Evolutionary conservation across 257 asterid genomes (phyloP).

Genomic region (Henckelia pumila): DNA sequence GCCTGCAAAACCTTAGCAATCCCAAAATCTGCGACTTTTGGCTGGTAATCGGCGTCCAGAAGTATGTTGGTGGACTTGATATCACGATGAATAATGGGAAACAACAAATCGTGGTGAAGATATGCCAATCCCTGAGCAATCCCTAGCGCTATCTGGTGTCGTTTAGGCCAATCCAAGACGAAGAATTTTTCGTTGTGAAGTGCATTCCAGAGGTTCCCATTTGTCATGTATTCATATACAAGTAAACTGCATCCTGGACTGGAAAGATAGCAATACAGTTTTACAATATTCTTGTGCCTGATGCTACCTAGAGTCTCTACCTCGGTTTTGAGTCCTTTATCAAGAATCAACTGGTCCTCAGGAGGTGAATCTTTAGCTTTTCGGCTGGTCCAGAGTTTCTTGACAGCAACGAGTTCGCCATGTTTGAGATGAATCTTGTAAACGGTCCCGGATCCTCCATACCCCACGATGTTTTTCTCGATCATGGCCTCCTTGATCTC

Average conservation of each 20-base stretch:
- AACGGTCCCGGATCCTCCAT: slow-evolving; percentile 92
- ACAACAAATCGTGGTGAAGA: slow-evolving; percentile 79
- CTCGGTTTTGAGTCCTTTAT: slow-evolving; percentile 73
- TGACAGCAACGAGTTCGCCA: slow-evolving; percentile 73
- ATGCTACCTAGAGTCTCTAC: slow-evolving; percentile 89
- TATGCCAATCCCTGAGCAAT: slow-evolving; percentile 88
- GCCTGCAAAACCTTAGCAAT: slow-evolving; percentile 87
- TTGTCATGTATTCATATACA: slow-evolving; percentile 83
- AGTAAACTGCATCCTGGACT: slow-evolving; percentile 62
- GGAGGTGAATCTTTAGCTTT: slow-evolving; percentile 43
- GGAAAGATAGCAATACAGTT: slow-evolving; percentile 73
- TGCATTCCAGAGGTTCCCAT: slow-evolving; percentile 89
- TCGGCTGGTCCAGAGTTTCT: slow-evolving; percentile 73
- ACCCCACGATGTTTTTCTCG: slow-evolving; percentile 90
- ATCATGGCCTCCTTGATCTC: slow-evolving; percentile 78
- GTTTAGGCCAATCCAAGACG: slow-evolving; percentile 69
- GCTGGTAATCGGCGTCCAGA: slow-evolving; percentile 63
- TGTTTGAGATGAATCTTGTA: slow-evolving; percentile 67
- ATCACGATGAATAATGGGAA: slow-evolving; percentile 79
- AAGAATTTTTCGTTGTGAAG: slow-evolving; percentile 51
- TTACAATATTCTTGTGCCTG: slow-evolving; percentile 93
- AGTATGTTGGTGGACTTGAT: slow-evolving; percentile 82
- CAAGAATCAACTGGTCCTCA: slow-evolving; percentile 41
- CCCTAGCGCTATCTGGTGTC: slow-evolving; percentile 79
- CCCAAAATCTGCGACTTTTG: slow-evolving; percentile 93